Conservation (phyloP, 2,329 filamentous ascomycete genomes). For the Alternaria triticina region DNA sequence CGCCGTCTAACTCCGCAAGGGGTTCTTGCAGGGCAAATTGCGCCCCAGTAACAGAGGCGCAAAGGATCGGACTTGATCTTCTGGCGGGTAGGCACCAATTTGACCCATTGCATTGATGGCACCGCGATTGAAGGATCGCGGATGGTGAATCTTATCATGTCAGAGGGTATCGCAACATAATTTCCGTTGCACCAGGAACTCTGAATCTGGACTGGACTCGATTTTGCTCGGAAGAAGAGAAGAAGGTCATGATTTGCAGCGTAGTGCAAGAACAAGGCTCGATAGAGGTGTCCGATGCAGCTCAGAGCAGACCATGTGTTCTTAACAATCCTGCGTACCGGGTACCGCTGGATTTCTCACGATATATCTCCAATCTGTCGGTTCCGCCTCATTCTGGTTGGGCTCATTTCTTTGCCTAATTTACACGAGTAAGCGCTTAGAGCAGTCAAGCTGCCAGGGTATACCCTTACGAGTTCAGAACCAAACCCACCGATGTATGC, state of each 20-base stretch:
- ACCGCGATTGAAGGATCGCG: constrained; percentile 2
- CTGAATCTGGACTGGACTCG: neutral
- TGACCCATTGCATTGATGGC: neutral
- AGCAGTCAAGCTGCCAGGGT: neutral
- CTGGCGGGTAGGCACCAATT: neutral
- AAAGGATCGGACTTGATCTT: neutral
- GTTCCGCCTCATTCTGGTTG: constrained; percentile 11
- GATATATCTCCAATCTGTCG: constrained; percentile 1
- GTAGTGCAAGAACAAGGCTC: neutral
- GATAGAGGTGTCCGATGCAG: constrained; percentile 1
- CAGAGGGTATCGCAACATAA: constrained; percentile 7
- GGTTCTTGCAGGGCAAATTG: neutral
- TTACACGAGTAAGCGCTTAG: constrained; percentile 15
- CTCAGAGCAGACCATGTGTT: constrained; percentile 13
- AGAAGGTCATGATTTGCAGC: neutral
- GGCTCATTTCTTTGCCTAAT: constrained; percentile 13
- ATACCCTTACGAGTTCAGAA: neutral
- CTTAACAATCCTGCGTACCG: neutral
- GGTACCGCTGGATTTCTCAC: constrained; percentile 5
- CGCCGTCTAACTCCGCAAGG: neutral
- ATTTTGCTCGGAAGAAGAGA: neutral
- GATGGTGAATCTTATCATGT: constrained; percentile 2
- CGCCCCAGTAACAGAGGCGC: neutral
- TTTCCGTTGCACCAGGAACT: constrained; percentile 5
- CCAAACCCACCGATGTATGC: neutral